Base-by-base conservation (phyloP, 306 rosid genomes). In the Pyrus bretschneideri region DNA sequence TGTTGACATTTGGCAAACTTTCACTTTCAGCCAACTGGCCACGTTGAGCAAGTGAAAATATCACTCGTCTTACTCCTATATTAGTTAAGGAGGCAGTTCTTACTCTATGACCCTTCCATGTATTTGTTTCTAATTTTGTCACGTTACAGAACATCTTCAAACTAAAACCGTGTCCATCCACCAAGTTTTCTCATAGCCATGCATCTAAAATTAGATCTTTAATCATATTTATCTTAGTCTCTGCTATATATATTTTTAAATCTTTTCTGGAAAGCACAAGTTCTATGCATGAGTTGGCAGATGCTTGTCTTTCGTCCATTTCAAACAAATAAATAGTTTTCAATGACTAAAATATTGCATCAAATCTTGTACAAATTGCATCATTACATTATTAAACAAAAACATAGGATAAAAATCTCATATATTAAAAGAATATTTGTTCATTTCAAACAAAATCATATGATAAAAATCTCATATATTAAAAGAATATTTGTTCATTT, bases 11-110 rank as follows among this genome's bases (percentile, higher is more conserved):
- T 27, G 15, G 9, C 40, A 51, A 65, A 59, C 77, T 64, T 65
- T 70, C 73, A 61, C 44, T 64, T 63, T 71, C 78, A 65, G 55
- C 63, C 81, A 71, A 73, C 78, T 81, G 84, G 81, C 75, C 78
- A 66, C 65, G 78, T 71, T 64, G 25, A 17, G 63, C 25, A 30
- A 31, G 81, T 76, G 74, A 81, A 71, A 27, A 7, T 17, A n/a
- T 61, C 55, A 51, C 25, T 23, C 33, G 23, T 40, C 14, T n/a
- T 21, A 5, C 13, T 17, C 40, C 25, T 15, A 11, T 74, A 51
- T 27, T 23, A 25, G 69, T 44, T 2, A 44, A 60, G 61, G 77
- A 6, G 58, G 35, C 45, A 61, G 15, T 35, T 42, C 59, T 31
- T 25, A 58, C 67, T 22, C 13, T 1, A 22, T 38, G 67, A 72